Base-by-base conservation (phyloP, 345 rosid genomes). In the Arabis hirsuta region DNA sequence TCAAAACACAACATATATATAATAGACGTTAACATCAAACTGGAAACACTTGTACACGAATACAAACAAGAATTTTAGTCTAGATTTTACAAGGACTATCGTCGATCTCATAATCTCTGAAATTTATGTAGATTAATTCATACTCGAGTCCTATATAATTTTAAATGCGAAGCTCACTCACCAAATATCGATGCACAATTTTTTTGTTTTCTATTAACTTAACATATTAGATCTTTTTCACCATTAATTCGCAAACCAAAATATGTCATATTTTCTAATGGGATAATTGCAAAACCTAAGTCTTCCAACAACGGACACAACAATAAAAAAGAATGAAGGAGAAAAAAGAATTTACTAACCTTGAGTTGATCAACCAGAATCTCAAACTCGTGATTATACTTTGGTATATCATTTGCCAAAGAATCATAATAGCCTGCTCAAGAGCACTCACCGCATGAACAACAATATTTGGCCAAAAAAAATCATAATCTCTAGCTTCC, bases 381-480 rank as follows among this genome's bases (percentile, higher is more conserved):
- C 59, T 91, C 80, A 84, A 88, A 8, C 75, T 90, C 84, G 62
- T 84, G 86, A 75, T 84, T 86, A 76, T 88, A 92, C 76, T 84
- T 92, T 72, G 84, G 90, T 71, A 72, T 84, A 82, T 92, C 91
- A 2, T 72, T 53, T 6, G 81, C 76, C 52, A 90, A 77, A 55
- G 83, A 43, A 41, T 84, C 88, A 77, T 90, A 85, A 87, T 68
- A 7, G 79, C 92, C 72, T 82, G 71, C 87, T 92, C 98, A 55
- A 92, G 91, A 53, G 87, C 84, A 71, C 55, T 36, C 41, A 87
- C 83, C 5, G 86, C 79, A 50, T 70, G 74, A 73, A 86, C 81
- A 57, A 82, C 95, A 72, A 80, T 84, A 83, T 89, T 83, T 27
- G 92, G 94, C 92, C 92, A 89, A 63, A 70, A 38, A 73, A 81